Evolutionary conservation across 1,284 basidiomycete genomes (phyloP), one percentile per base, ranked within the genome.

Genomic region (Fistulinella staudtii): DNA sequence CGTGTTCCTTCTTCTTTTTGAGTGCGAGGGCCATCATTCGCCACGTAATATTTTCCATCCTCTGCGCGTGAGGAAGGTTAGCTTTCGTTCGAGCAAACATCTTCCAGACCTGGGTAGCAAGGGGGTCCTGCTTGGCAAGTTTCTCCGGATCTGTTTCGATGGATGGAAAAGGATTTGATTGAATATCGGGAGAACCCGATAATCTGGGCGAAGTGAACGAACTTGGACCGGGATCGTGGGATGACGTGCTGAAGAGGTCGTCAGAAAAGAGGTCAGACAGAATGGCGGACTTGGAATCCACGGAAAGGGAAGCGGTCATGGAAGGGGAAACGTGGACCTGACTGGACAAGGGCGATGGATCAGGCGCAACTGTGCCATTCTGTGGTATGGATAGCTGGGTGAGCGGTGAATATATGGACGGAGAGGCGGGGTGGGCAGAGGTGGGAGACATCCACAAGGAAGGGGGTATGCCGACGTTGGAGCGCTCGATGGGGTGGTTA

Each of bases 41-140:
- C 95, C 95, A 97, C 0, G 93, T 96, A 41, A 97, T 66, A 62
- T 96, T 97, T 71, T 98, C 95, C 92, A 98, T 94, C 53, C 93
- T 74, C 63, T 93, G 90, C 0, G 89, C 91, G 63, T 96, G 91
- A 29, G 93, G 93, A 36, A 96, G 69, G 41, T 78, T 80, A 17
- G 86, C 87, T 66, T 93, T 93, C 29, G 89, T 89, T 50, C 89
- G 83, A 29, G 92, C 85, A 62, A 93, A 98, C 79, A 97, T 91
- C 69, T 86, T 92, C 95, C 95, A 98, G 13, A 98, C 89, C 67
- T 97, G 93, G 1, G 93, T 87, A 1, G 93, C 93, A 9, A 97
- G 75, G 3, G 93, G 94, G 64, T 97, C 94, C 46, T 92, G 81
- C 54, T 73, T 82, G 10, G 82, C 81, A 28, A 88, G 66, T 55